Conservation (phyloP, 257 asterid genomes). For the Ajuga chamaepitys region DNA sequence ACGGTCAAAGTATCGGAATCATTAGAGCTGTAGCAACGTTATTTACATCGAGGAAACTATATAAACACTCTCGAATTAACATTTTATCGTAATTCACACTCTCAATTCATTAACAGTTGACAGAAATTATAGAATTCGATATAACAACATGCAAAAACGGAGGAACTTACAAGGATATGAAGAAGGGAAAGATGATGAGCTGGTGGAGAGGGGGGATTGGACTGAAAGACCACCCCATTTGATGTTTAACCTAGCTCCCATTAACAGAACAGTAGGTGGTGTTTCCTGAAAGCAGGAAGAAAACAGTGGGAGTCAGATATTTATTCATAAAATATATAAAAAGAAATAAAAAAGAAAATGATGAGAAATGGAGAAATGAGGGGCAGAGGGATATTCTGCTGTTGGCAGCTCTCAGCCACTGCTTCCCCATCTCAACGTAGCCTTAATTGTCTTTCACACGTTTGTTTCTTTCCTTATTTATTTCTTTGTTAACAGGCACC, state of each 20-base stretch:
- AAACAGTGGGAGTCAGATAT: slow-evolving; percentile 16
- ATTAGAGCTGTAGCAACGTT: no score
- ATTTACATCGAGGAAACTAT: not conserved
- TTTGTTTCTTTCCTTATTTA: not conserved
- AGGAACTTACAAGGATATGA: slow-evolving; percentile 37
- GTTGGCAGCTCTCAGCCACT: slow-evolving; percentile 59
- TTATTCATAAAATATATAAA: no score
- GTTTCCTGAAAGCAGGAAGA: slow-evolving; percentile 15
- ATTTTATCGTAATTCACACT: not conserved
- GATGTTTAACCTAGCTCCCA: slow-evolving; percentile 68
- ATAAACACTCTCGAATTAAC: not conserved
- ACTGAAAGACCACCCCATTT: slow-evolving; percentile 62
- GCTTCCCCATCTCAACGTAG: slow-evolving; percentile 53
- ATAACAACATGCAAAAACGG: not conserved
- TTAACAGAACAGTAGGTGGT: slow-evolving; percentile 11
- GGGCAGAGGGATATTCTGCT: slow-evolving; percentile 17
- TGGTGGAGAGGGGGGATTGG: slow-evolving; percentile 54
- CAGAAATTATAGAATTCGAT: not conserved
- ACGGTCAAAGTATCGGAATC: no score
- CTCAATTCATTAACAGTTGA: not conserved
- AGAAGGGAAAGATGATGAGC: slow-evolving; percentile 48
- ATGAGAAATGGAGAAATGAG: slow-evolving; percentile 13
- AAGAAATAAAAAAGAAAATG: not conserved
- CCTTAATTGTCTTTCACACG: slow-evolving; percentile 25
- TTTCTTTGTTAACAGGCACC: no score